Evolutionary conservation across 495 filamentous ascomycete species (phyloP), one percentile per base, ranked within the genome.

Genomic region (Penicillium malachiteum): DNA sequence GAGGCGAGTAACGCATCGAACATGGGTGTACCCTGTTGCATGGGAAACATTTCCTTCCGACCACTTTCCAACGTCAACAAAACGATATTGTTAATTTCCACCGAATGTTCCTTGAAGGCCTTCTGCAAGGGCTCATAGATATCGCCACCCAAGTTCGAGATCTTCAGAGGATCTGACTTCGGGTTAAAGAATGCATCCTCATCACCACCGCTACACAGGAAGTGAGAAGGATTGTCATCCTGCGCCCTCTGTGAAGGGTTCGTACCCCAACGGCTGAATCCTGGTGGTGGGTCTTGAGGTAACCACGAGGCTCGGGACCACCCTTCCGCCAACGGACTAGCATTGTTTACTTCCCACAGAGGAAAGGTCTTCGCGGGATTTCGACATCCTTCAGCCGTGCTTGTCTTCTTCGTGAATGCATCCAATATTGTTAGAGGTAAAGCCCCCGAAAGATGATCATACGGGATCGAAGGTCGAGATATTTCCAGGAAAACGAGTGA

Each of bases 21-120:
- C 18, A 79, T 50, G 7, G 61, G 60, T 10, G 65, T 70, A 10
- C 71, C 70, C 38, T 75, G 71, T 48, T 75, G 68, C 48, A 74
- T 61, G 3, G 76, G 76, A 54, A 79, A 79, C 37, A 77, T 55
- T 37, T 79, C 75, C 48, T 78, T 79, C 40, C 76, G 66, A 7
- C 74, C 75, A 50, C 73, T 77, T 57, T 79, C 76, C 13, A 79
- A 64, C 21, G 74, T 73, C 32, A 79, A 47, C 7, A 79, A 39
- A 10, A 78, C 64, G 5, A 79, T 61, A 60, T 79, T 69, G 16
- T 77, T 70, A 30, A 79, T 75, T 7, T 56, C 40, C 5, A 71
- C 68, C 0, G 67, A 56, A 39, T 67, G 53, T 21, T 69, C 52
- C 14, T 68, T 16, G 34, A 72, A 71, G 5, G 64, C 70, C n/a